Conservation (phyloP, 495 filamentous ascomycete genomes). For the Niebla homalea region DNA sequence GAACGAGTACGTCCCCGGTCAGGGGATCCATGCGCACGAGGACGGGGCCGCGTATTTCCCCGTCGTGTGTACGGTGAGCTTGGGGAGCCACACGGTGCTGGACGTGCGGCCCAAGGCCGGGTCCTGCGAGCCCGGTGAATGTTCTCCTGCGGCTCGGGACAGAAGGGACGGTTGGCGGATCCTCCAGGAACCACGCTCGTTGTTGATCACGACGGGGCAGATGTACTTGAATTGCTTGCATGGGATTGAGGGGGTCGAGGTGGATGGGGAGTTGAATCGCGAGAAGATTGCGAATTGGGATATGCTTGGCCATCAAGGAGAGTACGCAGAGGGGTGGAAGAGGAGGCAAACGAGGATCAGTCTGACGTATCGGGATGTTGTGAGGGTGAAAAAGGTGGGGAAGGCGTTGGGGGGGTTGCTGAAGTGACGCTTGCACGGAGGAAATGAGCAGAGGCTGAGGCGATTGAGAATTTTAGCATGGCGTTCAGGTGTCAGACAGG, state of each 20-base stretch:
- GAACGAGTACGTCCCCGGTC: conserved; percentile 78
- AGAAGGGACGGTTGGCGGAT: conserved; percentile 49
- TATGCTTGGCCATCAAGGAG: conserved; percentile 47
- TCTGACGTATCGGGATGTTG: conserved; percentile 86
- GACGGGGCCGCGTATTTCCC: conserved; percentile 79
- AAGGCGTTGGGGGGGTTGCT: conserved; percentile 48
- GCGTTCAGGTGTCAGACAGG: too few relatives aligned
- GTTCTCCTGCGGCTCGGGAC: not conserved
- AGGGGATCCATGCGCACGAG: conserved; percentile 95
- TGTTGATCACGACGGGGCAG: conserved; percentile 55
- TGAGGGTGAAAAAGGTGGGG: conserved; percentile 69
- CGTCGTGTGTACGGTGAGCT: conserved; percentile 78
- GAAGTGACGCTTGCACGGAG: conserved; percentile 18
- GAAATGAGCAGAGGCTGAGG: too few relatives aligned
- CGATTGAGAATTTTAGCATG: too few relatives aligned
- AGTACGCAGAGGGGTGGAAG: conserved; percentile 44
- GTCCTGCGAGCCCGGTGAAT: conserved; percentile 17
- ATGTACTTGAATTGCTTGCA: conserved; percentile 66
- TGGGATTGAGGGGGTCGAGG: conserved; percentile 51
- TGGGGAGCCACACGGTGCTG: conserved; percentile 64
- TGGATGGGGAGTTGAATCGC: conserved; percentile 46
- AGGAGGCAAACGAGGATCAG: conserved; percentile 60
- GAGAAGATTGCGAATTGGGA: conserved; percentile 72
- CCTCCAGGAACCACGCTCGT: conserved; percentile 73
- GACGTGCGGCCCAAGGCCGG: conserved; percentile 59